phyloP scores from a whole-genome alignment of 2,329 filamentous ascomycete species.

The Arthroderma uncinatum region DNA sequence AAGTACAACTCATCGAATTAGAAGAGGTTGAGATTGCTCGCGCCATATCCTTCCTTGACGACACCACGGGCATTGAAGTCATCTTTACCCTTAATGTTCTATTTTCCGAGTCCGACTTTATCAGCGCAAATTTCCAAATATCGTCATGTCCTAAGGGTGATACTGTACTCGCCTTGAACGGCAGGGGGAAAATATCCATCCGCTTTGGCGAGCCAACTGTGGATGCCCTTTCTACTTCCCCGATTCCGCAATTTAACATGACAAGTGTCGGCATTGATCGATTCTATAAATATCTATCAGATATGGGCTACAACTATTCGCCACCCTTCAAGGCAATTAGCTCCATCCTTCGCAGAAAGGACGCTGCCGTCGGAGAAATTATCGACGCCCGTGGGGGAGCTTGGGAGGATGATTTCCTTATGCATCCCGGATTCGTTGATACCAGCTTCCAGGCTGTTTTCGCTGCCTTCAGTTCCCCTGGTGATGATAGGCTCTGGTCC shows the following conservation, averaged over 20 bases:
- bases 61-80: conserved; percentile 1
- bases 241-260: background rate
- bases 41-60: background rate
- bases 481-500: conserved; percentile 15
- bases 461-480: conserved; percentile 13
- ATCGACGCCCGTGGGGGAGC: background rate
- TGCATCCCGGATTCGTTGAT: conserved; percentile 19
- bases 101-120: conserved; percentile 8
- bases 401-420: background rate
- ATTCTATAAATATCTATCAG: conserved; percentile 16
- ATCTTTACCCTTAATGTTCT: background rate
- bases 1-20: conserved; percentile 14
- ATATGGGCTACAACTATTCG: conserved; percentile 18
- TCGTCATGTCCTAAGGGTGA: background rate
- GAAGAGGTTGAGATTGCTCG: conserved; percentile 19
- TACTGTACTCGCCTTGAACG: background rate
- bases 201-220: background rate
- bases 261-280: conserved; percentile 8
- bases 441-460: conserved; percentile 15
- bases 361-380: background rate
- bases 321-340: conserved; percentile 15
- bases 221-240: conserved; percentile 1
- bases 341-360: conserved; percentile 1
- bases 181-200: conserved; percentile 1
- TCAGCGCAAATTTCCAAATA: conserved; percentile 3